Conservation (phyloP, 192 early-diverging fungal genomes). For the Mortierella hygrophila region DNA sequence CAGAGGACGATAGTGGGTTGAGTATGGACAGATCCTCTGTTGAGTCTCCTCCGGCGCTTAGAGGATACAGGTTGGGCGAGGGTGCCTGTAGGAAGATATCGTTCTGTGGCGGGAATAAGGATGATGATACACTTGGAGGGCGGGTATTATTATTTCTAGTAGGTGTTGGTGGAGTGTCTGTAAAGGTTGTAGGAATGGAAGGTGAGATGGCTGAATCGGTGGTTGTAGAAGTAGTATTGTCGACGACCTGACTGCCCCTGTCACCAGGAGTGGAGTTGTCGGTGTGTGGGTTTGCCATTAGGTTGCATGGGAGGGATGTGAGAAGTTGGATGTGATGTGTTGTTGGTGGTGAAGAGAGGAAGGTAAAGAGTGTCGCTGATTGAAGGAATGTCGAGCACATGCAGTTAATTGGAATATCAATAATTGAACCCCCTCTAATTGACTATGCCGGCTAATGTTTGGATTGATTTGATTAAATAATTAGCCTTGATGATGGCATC, state of each 20-base stretch:
- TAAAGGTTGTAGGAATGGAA: neutral
- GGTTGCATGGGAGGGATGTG: neutral
- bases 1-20: constrained; percentile 15
- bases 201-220: neutral
- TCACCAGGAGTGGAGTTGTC: neutral
- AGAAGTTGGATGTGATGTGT: neutral
- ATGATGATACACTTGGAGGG: neutral
- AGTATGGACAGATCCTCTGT: neutral
- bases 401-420: neutral
- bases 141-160: neutral
- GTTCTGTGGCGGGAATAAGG: neutral
- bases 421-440: neutral
- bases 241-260: neutral
- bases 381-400: neutral
- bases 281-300: neutral
- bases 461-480: neutral
- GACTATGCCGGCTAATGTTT: neutral
- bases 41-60: neutral
- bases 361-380: neutral
- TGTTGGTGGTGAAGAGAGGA: neutral
- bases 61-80: neutral
- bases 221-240: neutral
- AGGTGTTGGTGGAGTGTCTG: neutral
- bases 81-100: neutral
- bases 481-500: neutral